A percentile compares a stretch with the other conserved stretches of the same genome.
These are phyloP conservation scores for Kalanchoe fedtschenkoi DNA, from an alignment of 164 flowering plant genomes.

Conservation along the genomic window DNA sequence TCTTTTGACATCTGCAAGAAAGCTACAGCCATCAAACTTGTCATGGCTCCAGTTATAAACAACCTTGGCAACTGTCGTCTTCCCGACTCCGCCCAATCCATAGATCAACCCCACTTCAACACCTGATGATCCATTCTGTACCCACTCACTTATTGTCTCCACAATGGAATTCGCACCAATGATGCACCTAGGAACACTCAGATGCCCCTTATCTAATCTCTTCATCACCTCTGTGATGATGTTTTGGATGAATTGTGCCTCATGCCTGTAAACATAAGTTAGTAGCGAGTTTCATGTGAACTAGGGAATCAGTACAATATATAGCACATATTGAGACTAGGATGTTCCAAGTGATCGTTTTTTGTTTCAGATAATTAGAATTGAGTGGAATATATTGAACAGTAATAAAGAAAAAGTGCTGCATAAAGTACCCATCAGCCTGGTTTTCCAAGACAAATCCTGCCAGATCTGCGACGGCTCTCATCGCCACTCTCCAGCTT, in stretches of 20 bases:
- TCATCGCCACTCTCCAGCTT: not conserved
- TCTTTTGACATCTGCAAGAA: conserved; percentile 3
- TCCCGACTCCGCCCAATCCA: conserved; percentile 13
- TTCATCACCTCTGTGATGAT: not conserved
- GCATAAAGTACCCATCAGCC: not conserved
- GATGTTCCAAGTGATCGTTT: too few species aligned
- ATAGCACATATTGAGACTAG: not conserved
- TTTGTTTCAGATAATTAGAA: too few species aligned
- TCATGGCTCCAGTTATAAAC: conserved; percentile 1
- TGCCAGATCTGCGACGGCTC: not conserved
- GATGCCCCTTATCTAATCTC: not conserved
- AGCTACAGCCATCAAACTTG: conserved; percentile 2
- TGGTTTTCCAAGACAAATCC: not conserved
- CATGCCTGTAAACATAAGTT: not conserved
- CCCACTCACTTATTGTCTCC: not conserved
- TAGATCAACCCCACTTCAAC: conserved; percentile 7
- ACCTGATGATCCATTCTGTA: not conserved
- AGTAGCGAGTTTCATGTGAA: not conserved
- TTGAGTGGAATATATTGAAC: too few species aligned
- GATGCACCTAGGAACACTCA: not conserved
- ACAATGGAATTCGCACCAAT: conserved; percentile 5
- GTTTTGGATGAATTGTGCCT: not conserved
- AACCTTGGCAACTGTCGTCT: conserved; percentile 11
- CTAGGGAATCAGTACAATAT: not conserved
- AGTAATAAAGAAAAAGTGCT: too few species aligned